Evolutionary conservation across 768 basidiomycete genomes (phyloP).

Genomic region (Gelatoporia subvermispora): DNA sequence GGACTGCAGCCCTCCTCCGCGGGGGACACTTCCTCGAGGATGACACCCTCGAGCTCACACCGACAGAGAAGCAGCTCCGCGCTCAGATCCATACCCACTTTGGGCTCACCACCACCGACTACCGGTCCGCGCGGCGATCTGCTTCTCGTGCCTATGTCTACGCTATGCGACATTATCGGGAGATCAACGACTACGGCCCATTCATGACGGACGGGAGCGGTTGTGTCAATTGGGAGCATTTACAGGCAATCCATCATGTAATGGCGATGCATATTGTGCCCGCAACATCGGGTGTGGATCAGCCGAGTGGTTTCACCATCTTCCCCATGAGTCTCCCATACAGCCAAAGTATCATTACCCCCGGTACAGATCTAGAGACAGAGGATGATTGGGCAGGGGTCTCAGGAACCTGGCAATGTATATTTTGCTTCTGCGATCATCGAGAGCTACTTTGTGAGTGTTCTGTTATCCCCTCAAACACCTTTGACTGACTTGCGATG

Average conservation of each 20-base stretch:
- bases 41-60: constrained; percentile 10
- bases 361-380: constrained; percentile 30
- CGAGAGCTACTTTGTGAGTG: constrained; percentile 56
- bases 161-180: constrained; percentile 50
- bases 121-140: constrained; percentile 26
- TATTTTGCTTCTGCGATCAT: constrained; percentile 70
- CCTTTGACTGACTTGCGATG: not conserved
- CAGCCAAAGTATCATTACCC: constrained; percentile 46
- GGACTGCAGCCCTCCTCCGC: constrained; percentile 42
- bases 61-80: constrained; percentile 41
- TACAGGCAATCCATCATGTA: constrained; percentile 51
- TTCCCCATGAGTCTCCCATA: constrained; percentile 49
- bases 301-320: constrained; percentile 20
- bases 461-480: not conserved
- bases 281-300: constrained; percentile 7
- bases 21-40: constrained; percentile 42
- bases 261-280: constrained; percentile 51
- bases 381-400: constrained; percentile 56
- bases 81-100: constrained; percentile 51
- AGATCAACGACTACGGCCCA: constrained; percentile 52
- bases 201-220: constrained; percentile 40
- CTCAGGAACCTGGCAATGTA: constrained; percentile 52
- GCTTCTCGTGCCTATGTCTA: constrained; percentile 56
- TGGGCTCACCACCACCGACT: constrained; percentile 48
- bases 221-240: constrained; percentile 54